phyloP scores from a whole-genome alignment of 2,329 filamentous ascomycete species.

The Penicillium sp. region DNA sequence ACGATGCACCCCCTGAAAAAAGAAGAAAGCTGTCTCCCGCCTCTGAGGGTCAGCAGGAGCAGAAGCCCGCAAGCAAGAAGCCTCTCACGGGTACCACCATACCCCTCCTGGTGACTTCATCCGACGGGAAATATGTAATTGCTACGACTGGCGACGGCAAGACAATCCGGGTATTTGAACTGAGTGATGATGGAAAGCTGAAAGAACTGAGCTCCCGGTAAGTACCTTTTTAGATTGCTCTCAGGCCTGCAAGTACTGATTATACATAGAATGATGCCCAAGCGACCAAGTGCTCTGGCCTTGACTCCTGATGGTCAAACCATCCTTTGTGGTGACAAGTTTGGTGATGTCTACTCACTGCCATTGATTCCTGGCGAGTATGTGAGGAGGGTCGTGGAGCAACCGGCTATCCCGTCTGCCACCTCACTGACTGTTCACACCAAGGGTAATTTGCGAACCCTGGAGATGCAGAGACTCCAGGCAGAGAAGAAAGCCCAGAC shows the following conservation, averaged over 20 bases:
- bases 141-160: slow-evolving; percentile 91
- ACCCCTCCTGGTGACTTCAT: slow-evolving; percentile 64
- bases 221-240: slow-evolving; percentile 11
- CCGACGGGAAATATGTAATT: slow-evolving; percentile 66
- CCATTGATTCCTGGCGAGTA: slow-evolving; percentile 60
- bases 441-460: slow-evolving; percentile 57
- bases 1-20: slow-evolving; percentile 45
- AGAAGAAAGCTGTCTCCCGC: slow-evolving; percentile 41
- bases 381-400: slow-evolving; percentile 30
- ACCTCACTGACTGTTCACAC: slow-evolving; percentile 62
- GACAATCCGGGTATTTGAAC: slow-evolving; percentile 75
- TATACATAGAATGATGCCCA: slow-evolving; percentile 71
- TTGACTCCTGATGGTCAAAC: slow-evolving; percentile 68
- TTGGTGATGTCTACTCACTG: slow-evolving; percentile 90
- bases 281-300: slow-evolving; percentile 75
- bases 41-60: slow-evolving; percentile 21
- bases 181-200: slow-evolving; percentile 62
- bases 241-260: slow-evolving; percentile 12
- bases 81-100: slow-evolving; percentile 57
- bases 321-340: slow-evolving; percentile 88
- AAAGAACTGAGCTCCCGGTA: slow-evolving; percentile 72
- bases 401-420: slow-evolving; percentile 52
- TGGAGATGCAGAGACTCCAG: slow-evolving; percentile 57
- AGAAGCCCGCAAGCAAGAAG: slow-evolving; percentile 17
- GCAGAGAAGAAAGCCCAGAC: slow-evolving; percentile 40